Percentiles rank a stretch among this genome's conserved stretches.
Conservation (phyloP, 768 basidiomycete genomes). For the Collybiopsis confluens region DNA sequence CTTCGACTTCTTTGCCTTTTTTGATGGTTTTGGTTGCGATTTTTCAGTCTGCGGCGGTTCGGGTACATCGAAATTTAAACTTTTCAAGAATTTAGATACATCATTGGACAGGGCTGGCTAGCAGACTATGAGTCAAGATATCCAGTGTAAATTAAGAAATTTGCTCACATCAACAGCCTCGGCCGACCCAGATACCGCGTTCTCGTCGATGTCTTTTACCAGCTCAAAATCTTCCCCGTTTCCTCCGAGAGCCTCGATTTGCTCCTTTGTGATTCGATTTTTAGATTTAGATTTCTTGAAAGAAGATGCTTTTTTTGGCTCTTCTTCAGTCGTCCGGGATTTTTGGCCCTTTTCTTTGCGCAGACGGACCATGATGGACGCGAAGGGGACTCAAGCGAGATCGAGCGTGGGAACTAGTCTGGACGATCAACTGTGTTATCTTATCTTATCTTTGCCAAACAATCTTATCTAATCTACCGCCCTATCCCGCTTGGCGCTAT, state of each 20-base stretch:
- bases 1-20: constrained; percentile 14
- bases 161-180: constrained; percentile 26
- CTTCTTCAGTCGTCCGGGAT: too few species aligned
- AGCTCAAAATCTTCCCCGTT: constrained; percentile 43
- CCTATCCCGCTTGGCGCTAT: too few species aligned
- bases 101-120: constrained; percentile 41
- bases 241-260: constrained; percentile 41
- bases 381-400: neutral
- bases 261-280: constrained; percentile 22
- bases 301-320: constrained; percentile 4
- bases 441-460: neutral
- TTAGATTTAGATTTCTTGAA: constrained; percentile 13
- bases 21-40: neutral
- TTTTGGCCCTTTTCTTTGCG: constrained; percentile 12
- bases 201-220: constrained; percentile 34
- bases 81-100: constrained; percentile 43
- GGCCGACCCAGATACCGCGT: constrained; percentile 21
- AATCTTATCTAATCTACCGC: too few species aligned
- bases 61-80: constrained; percentile 25
- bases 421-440: neutral
- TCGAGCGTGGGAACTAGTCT: too few species aligned
- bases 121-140: neutral
- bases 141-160: neutral
- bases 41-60: constrained; percentile 7
- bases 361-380: constrained; percentile 14